A percentile compares a stretch with the other conserved stretches of the same genome.
Conservation (phyloP, 805 yeast genomes). For the Maudiozyma serrabonitensis region DNA sequence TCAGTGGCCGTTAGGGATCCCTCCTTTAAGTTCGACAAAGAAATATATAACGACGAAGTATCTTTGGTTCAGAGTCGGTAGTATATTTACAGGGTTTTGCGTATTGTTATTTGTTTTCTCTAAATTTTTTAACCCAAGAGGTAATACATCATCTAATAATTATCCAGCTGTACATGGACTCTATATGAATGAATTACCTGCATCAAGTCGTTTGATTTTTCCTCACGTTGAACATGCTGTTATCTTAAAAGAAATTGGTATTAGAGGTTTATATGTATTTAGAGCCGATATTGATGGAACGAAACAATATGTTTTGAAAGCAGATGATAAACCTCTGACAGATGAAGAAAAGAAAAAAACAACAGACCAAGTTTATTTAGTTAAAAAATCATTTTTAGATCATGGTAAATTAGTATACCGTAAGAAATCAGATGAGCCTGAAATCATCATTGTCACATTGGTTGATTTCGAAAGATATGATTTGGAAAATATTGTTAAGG, state of each 20-base stretch:
- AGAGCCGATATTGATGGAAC: slow-evolving; percentile 39
- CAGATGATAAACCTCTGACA: slow-evolving; percentile 34
- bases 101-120: slow-evolving; percentile 11
- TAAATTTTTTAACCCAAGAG: slow-evolving; percentile 8
- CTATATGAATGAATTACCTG: slow-evolving; percentile 36
- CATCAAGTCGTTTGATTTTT: slow-evolving; percentile 47
- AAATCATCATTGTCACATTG: slow-evolving; percentile 66
- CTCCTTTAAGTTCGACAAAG: slow-evolving; percentile 6
- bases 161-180: slow-evolving; percentile 35
- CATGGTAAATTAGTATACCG: slow-evolving; percentile 49
- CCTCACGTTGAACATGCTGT: slow-evolving; percentile 73
- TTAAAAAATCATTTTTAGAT: slow-evolving; percentile 50
- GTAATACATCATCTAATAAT: slow-evolving; percentile 2
- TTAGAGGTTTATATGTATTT: slow-evolving; percentile 41
- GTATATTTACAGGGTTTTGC: slow-evolving; percentile 4
- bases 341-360: slow-evolving; percentile 28
- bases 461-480: slow-evolving; percentile 65
- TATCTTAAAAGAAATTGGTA: slow-evolving; percentile 45
- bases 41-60: background rate
- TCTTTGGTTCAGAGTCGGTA: background rate
- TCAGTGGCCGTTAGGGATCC: slow-evolving; percentile 9
- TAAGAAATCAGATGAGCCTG: slow-evolving; percentile 36
- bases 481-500: slow-evolving; percentile 46
- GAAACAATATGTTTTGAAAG: slow-evolving; percentile 29
- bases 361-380: slow-evolving; percentile 31